Evolutionary conservation across 306 rosid species (phyloP).

Genomic region (Rubus idaeus): DNA sequence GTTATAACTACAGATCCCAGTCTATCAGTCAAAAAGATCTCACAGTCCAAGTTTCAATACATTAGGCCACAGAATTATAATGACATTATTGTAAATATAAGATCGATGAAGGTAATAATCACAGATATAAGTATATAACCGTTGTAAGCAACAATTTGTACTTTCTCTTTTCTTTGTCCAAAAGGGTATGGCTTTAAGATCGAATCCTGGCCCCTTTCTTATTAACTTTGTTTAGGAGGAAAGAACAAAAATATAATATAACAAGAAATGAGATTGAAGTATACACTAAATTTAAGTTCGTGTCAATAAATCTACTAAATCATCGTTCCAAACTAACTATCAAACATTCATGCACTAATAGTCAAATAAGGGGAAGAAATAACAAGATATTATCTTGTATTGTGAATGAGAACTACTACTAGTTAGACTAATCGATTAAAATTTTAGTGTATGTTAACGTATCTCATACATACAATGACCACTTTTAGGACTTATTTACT

Average conservation of each 20-base stretch:
- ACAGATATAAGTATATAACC: neutral
- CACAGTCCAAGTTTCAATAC: neutral
- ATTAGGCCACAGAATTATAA: neutral
- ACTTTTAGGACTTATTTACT: too few relatives aligned
- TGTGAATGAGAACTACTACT: too few relatives aligned
- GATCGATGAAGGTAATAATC: neutral
- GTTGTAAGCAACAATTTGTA: neutral
- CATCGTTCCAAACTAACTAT: neutral
- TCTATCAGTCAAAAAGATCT: neutral
- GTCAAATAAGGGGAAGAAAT: too few relatives aligned
- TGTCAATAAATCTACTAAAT: neutral
- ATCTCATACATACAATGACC: too few relatives aligned
- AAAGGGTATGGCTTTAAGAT: too few relatives aligned
- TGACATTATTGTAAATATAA: neutral
- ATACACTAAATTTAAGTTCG: neutral
- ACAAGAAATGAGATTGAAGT: too few relatives aligned
- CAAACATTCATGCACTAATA: neutral
- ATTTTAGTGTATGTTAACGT: too few relatives aligned
- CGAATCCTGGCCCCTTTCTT: too few relatives aligned
- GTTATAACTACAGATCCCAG: neutral
- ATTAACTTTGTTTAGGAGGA: too few relatives aligned
- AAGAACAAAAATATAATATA: too few relatives aligned
- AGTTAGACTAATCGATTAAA: too few relatives aligned
- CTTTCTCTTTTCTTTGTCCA: neutral
- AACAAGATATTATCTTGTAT: too few relatives aligned